Percentiles rank a stretch among this genome's conserved stretches.
Conservation (phyloP, 2,329 filamentous ascomycete species). For the Drechslerella coelobrocha region DNA sequence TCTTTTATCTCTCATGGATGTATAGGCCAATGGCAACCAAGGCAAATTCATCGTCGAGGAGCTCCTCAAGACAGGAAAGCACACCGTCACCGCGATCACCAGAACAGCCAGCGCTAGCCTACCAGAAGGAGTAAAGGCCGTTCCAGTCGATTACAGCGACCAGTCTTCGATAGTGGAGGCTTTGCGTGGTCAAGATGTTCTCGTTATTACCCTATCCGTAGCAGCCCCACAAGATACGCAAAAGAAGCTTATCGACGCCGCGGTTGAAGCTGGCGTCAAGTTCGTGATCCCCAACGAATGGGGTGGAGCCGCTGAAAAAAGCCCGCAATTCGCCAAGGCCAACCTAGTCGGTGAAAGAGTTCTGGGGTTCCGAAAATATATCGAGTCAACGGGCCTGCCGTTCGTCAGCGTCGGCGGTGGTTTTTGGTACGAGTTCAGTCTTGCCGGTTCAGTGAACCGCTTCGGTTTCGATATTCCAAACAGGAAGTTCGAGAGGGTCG, state of each 20-base stretch:
- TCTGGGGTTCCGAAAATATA: slow-evolving; percentile 57
- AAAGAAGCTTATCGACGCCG: slow-evolving; percentile 64
- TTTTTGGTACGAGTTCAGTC: slow-evolving; percentile 66
- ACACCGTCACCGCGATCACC: slow-evolving; percentile 64
- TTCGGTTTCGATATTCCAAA: slow-evolving; percentile 64
- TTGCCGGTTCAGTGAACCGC: slow-evolving; percentile 57
- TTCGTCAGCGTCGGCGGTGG: slow-evolving; percentile 62
- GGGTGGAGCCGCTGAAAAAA: slow-evolving; percentile 56
- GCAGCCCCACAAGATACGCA: slow-evolving; percentile 61
- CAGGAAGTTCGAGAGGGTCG: slow-evolving; percentile 58
- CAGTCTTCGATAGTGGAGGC: slow-evolving; percentile 61
- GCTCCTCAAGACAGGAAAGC: slow-evolving; percentile 62
- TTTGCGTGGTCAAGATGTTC: slow-evolving; percentile 65
- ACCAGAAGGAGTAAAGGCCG: slow-evolving; percentile 61
- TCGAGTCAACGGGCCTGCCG: slow-evolving; percentile 56
- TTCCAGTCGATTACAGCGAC: slow-evolving; percentile 61
- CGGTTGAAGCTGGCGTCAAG: slow-evolving; percentile 64
- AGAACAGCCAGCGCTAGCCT: slow-evolving; percentile 60
- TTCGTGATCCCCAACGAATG: slow-evolving; percentile 67
- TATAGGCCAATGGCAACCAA: slow-evolving; percentile 57
- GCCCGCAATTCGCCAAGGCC: slow-evolving; percentile 57
- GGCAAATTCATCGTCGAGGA: slow-evolving; percentile 55
- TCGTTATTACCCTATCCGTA: slow-evolving; percentile 65
- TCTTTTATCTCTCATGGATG: neutral
- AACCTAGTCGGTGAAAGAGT: slow-evolving; percentile 57